Percentiles rank a stretch among this genome's conserved stretches.
These are phyloP conservation scores for Ophiosphaerella herpotricha DNA, from an alignment of 2,329 filamentous ascomycete species.

Conservation along the genomic window DNA sequence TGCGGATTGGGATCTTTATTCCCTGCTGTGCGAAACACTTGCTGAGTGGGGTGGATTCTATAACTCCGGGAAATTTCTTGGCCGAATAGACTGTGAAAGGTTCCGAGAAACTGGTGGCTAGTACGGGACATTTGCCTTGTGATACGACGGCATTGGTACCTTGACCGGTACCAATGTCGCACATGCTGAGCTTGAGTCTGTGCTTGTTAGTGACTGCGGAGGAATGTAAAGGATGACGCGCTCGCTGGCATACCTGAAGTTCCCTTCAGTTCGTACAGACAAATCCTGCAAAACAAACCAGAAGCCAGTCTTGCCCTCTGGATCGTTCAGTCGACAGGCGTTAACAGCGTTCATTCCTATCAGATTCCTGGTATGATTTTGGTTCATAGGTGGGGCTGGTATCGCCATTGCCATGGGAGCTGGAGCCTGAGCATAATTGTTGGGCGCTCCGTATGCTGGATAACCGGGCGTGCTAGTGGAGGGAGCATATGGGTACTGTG, in stretches of 20 bases:
- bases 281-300: constrained; percentile 98
- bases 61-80: constrained; percentile 98
- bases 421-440: constrained; percentile 11
- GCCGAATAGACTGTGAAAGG: constrained; percentile 93
- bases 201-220: constrained; percentile 11
- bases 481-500: constrained; percentile 9
- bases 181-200: constrained; percentile 74
- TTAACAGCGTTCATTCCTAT: constrained; percentile 91
- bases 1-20: constrained; percentile 95
- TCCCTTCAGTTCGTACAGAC: constrained; percentile 89
- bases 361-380: constrained; percentile 85
- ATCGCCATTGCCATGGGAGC: constrained; percentile 19
- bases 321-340: constrained; percentile 81
- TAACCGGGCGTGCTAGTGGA: constrained; percentile 24
- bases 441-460: constrained; percentile 9
- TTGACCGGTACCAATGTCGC: constrained; percentile 72
- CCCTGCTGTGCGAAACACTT: constrained; percentile 92
- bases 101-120: constrained; percentile 85
- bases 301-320: constrained; percentile 79
- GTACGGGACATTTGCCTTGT: constrained; percentile 75
- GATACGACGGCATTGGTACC: constrained; percentile 66
- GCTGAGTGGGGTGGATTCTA: constrained; percentile 88
- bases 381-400: constrained; percentile 49
- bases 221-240: too few relatives aligned
- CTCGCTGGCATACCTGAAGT: constrained; percentile 70